Conservation (phyloP, 768 basidiomycete species). For the Boletus vinaceobasis region DNA sequence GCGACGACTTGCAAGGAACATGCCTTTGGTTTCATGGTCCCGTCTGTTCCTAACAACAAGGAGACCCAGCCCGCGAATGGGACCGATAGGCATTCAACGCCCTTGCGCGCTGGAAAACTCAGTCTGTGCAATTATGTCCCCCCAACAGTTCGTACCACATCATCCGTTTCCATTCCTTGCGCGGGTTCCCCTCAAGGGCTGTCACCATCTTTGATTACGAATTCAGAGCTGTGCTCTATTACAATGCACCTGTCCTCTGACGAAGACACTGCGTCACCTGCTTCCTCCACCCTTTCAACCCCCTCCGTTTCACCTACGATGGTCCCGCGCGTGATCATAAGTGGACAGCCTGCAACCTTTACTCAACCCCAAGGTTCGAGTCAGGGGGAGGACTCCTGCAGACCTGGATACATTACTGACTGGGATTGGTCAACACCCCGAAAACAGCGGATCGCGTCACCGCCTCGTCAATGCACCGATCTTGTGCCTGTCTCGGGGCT, state of each 20-base stretch:
- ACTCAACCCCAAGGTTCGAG: neutral
- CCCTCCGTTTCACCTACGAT: constrained; percentile 21
- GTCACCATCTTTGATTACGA: neutral
- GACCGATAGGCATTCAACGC: neutral
- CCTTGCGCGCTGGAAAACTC: constrained; percentile 21
- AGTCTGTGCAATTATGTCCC: constrained; percentile 33
- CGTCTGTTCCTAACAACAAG: neutral
- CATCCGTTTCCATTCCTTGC: constrained; percentile 3
- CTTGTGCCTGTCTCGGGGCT: constrained; percentile 23
- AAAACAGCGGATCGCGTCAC: neutral
- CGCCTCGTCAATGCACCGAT: neutral
- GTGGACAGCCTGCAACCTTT: constrained; percentile 24
- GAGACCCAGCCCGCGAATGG: neutral
- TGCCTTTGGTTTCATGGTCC: constrained; percentile 3
- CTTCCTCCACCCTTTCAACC: constrained; percentile 29
- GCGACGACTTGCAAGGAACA: constrained; percentile 13
- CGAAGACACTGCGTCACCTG: constrained; percentile 21
- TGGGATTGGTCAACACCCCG: constrained; percentile 23
- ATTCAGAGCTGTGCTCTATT: neutral
- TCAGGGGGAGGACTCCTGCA: neutral
- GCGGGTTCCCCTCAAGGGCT: too few relatives aligned
- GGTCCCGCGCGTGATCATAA: constrained; percentile 22
- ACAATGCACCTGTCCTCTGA: neutral
- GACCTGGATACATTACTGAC: constrained; percentile 7
- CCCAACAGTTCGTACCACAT: constrained; percentile 13